Conservation (phyloP, 768 basidiomycete species). For the Terana coerulea region DNA sequence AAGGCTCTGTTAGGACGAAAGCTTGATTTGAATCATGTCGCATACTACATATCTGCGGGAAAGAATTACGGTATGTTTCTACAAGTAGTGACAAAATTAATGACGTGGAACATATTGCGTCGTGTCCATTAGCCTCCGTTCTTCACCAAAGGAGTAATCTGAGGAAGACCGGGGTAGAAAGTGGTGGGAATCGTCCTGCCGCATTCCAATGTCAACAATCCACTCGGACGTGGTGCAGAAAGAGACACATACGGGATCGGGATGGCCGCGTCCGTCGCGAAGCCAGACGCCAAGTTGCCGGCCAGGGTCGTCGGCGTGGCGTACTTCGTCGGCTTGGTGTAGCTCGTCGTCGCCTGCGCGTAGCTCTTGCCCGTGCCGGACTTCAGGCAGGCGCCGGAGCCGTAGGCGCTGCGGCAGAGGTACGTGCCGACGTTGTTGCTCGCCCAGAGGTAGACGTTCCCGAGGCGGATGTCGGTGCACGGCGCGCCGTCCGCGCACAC, state of each 20-base stretch:
- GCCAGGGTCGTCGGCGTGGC: conserved; percentile 25
- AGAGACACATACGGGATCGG: conserved; percentile 21
- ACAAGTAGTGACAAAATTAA: too few species aligned
- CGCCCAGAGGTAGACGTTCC: conserved; percentile 28
- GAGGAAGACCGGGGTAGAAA: conserved; percentile 23
- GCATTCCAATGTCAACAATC: neutral
- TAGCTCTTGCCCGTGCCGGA: conserved; percentile 21
- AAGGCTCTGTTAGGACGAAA: too few species aligned
- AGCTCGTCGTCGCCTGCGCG: conserved; percentile 19
- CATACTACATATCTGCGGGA: too few species aligned
- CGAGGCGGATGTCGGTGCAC: conserved; percentile 23
- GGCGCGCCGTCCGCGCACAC: conserved; percentile 23
- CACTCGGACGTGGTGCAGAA: neutral
- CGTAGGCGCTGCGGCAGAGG: conserved; percentile 28
- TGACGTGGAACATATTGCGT: too few species aligned
- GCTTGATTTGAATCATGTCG: too few species aligned
- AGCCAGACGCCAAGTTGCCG: conserved; percentile 20
- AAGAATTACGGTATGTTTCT: too few species aligned
- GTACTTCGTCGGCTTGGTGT: conserved; percentile 23
- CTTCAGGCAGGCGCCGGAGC: conserved; percentile 23
- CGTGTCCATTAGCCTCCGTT: too few species aligned
- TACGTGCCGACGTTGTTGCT: conserved; percentile 19
- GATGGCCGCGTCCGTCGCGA: conserved; percentile 20
- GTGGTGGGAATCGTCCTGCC: conserved; percentile 24
- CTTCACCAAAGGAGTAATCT: conserved; percentile 21